Evolutionary conservation across 257 asterid species (phyloP).

Genomic region (Solanum arcanum): DNA sequence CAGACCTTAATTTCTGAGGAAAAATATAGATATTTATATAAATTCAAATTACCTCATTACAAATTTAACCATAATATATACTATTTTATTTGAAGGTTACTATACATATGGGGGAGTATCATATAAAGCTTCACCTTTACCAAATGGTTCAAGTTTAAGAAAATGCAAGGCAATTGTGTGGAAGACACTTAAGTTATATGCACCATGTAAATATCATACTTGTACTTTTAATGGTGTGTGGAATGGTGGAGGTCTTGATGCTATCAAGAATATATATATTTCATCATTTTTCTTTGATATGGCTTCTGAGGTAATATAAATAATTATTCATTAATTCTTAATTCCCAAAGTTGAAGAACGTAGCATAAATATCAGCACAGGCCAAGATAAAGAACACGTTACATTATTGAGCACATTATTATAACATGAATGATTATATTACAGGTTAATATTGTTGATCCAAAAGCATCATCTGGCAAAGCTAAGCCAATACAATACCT

Average conservation of each 20-base stretch:
- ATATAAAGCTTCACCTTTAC: conserved; percentile 24
- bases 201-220: conserved; percentile 18
- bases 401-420: neutral
- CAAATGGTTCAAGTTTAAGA: conserved; percentile 18
- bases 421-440: neutral
- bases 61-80: neutral
- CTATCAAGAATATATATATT: conserved; percentile 18
- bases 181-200: conserved; percentile 12
- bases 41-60: neutral
- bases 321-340: neutral
- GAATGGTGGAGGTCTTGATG: conserved; percentile 61
- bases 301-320: conserved; percentile 23
- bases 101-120: conserved; percentile 16
- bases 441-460: neutral
- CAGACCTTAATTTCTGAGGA: neutral
- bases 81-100: conserved; percentile 7
- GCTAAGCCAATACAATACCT: conserved; percentile 18
- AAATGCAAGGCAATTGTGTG: conserved; percentile 12
- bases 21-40: neutral
- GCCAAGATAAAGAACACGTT: neutral
- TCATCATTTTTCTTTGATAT: conserved; percentile 34
- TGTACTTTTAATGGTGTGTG: conserved; percentile 46
- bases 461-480: neutral
- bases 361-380: neutral
- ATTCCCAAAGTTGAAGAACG: neutral